Evolutionary conservation across 2,329 filamentous ascomycete genomes (phyloP), one percentile per base, ranked within the genome.

Genomic region (Beauveria sp.): DNA sequence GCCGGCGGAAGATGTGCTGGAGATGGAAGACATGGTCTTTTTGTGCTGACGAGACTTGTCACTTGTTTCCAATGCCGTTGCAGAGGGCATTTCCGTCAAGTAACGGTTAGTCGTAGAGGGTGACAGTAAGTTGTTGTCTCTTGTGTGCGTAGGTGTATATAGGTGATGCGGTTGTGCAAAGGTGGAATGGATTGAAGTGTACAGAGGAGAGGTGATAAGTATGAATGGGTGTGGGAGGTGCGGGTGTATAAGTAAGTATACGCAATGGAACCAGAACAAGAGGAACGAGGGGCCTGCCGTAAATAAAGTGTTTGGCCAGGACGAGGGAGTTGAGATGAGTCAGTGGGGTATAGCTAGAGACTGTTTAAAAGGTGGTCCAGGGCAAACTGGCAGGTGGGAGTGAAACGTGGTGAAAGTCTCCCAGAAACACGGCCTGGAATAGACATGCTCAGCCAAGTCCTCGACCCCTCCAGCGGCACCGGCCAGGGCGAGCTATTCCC

Each of bases 361-460:
- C 49, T 48, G 58, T 60, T 48, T 60, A 60, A 54, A 60, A 60
- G 58, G 58, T 60, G 58, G 58, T 48, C 58, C 58, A 40, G 57
- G 58, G 34, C 40, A 46, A 45, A 60, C 38, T 59, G 26, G 49
- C 48, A 60, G 38, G 46, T 60, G 58, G 42, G 38, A 46, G 58
- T 48, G 58, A 60, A 60, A 60, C 58, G 58, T 60, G 49, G 34
- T 46, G 31, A 45, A 59, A 59, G 55, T 59, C 46, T 46, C 34
- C 28, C 43, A 59, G 46, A 60, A 53, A 54, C 58, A 60, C 53
- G 50, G 42, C 40, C 40, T 53, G 31, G 49, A 31, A 60, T 46
- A 54, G 42, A 53, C 50, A 31, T 40, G 50, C 49, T 48, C 49
- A 60, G 50, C 58, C 58, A 60, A 46, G 28, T 60, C 40, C 12